Evolutionary conservation across 371 early-diverging fungal species (phyloP).

Genomic region (Mortierella sp.): DNA sequence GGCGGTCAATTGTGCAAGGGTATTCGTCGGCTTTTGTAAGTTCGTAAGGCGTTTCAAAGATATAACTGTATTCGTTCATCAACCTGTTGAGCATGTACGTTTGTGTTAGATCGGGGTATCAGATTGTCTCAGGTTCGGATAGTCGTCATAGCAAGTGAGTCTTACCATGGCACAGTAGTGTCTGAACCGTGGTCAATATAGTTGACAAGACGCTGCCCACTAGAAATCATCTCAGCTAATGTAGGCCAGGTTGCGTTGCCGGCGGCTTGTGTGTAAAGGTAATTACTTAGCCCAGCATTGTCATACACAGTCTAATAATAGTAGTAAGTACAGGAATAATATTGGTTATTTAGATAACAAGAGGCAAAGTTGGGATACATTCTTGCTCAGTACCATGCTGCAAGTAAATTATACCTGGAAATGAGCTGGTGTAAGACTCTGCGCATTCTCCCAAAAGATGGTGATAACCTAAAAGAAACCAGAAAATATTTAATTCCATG

Average conservation of each 20-base stretch:
- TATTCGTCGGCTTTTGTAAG: conserved; percentile 54
- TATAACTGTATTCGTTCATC: conserved; percentile 65
- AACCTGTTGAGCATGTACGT: conserved; percentile 26
- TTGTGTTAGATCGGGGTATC: too few species aligned
- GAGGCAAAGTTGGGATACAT: too few species aligned
- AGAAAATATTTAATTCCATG: not conserved
- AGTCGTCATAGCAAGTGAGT: not conserved
- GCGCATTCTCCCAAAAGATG: conserved; percentile 78
- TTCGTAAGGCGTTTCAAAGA: conserved; percentile 71
- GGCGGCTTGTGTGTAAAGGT: conserved; percentile 62
- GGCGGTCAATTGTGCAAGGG: conserved; percentile 69
- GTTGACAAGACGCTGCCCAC: conserved; percentile 76
- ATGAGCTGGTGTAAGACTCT: conserved; percentile 61
- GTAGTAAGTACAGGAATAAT: not conserved
- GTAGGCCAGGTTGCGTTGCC: conserved; percentile 77
- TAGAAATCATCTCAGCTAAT: conserved; percentile 70
- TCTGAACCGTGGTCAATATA: conserved; percentile 73
- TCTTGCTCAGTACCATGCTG: not conserved
- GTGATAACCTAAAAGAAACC: conserved; percentile 61
- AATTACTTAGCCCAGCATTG: conserved; percentile 70
- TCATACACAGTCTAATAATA: conserved; percentile 61
- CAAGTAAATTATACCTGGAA: conserved; percentile 54
- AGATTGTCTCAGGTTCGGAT: not conserved
- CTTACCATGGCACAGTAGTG: conserved; percentile 68
- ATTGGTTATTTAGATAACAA: not conserved